Evolutionary conservation across 192 early-diverging fungal genomes (phyloP).

Genomic region (Backusella macrospora): DNA sequence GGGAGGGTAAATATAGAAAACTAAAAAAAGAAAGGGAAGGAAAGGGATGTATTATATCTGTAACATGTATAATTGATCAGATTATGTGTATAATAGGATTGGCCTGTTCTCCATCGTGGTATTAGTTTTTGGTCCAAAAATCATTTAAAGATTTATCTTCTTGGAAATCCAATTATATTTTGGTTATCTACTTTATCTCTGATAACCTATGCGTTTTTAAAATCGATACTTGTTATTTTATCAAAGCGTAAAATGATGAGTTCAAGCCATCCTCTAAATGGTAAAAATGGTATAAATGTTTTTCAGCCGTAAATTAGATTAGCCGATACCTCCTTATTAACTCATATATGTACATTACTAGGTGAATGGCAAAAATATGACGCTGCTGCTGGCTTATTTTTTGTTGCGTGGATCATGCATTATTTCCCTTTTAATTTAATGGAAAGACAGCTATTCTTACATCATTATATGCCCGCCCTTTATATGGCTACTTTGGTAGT

Average conservation of each 20-base stretch:
- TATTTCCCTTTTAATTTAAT: slow-evolving; percentile 94
- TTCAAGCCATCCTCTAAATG: slow-evolving; percentile 44
- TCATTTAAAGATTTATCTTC: slow-evolving; percentile 81
- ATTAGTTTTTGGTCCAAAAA: slow-evolving; percentile 90
- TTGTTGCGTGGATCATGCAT: slow-evolving; percentile 84
- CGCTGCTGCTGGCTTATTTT: slow-evolving; percentile 70
- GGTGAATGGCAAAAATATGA: slow-evolving; percentile 53
- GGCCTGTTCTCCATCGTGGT: slow-evolving; percentile 87
- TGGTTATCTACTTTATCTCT: slow-evolving; percentile 72
- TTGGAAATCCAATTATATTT: slow-evolving; percentile 93
- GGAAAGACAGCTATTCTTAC: slow-evolving; percentile 91
- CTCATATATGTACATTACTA: not conserved
- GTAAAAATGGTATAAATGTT: slow-evolving; percentile 3
- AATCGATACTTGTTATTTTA: slow-evolving; percentile 54
- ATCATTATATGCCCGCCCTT: slow-evolving; percentile 96
- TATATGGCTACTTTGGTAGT: slow-evolving; percentile 85
- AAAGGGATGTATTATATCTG: too few species aligned
- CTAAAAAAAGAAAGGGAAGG: not conserved
- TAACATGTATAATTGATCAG: not conserved
- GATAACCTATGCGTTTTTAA: slow-evolving; percentile 58
- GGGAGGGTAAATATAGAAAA: not conserved
- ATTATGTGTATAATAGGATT: slow-evolving; percentile 49
- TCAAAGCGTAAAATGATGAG: slow-evolving; percentile 59
- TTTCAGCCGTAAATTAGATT: not conserved
- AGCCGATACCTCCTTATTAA: not conserved